A percentile compares a stretch with the other conserved stretches of the same genome.
Evolutionary conservation across 352 stramenopile genomes (phyloP).

Genomic region (Halophytophthora batemanensis): DNA sequence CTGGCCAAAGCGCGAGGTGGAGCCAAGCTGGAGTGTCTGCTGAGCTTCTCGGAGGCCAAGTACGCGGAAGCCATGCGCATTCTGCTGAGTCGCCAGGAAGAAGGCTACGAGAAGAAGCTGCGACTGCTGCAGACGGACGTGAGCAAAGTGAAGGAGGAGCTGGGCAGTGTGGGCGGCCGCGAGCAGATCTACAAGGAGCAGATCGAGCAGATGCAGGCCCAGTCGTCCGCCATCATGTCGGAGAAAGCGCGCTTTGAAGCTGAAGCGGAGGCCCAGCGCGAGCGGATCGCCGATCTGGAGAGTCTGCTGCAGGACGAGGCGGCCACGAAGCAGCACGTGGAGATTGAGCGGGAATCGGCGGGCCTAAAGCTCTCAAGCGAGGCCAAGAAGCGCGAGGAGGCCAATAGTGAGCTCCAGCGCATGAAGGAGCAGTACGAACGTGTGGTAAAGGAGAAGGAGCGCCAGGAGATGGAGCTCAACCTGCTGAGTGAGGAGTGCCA

Average conservation of each 20-base stretch:
- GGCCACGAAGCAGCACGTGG: slow-evolving; percentile 62
- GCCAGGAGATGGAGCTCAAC: slow-evolving; percentile 74
- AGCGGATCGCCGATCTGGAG: slow-evolving; percentile 70
- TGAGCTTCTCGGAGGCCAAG: slow-evolving; percentile 77
- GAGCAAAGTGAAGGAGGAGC: slow-evolving; percentile 76
- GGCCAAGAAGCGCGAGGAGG: slow-evolving; percentile 50
- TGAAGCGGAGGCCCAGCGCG: slow-evolving; percentile 60
- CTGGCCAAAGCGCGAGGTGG: slow-evolving; percentile 61
- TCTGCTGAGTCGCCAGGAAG: slow-evolving; percentile 75
- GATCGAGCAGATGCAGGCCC: slow-evolving; percentile 80
- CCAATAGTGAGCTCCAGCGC: slow-evolving; percentile 53
- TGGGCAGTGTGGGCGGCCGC: slow-evolving; percentile 72
- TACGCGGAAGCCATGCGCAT: slow-evolving; percentile 83
- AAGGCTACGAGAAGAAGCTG: slow-evolving; percentile 86
- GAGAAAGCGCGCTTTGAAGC: slow-evolving; percentile 71
- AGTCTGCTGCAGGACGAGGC: slow-evolving; percentile 57
- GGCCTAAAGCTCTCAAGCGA: slow-evolving; percentile 64
- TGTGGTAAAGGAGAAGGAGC: slow-evolving; percentile 80
- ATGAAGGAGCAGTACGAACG: slow-evolving; percentile 70
- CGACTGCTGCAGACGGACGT: slow-evolving; percentile 69
- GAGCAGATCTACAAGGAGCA: slow-evolving; percentile 86
- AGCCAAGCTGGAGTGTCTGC: slow-evolving; percentile 70
- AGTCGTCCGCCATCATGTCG: slow-evolving; percentile 71
- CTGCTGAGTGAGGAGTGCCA: slow-evolving; percentile 77
- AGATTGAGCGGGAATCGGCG: slow-evolving; percentile 76